phyloP scores from a whole-genome alignment of 2,329 filamentous ascomycete genomes.

The Ceratocystis cubensis region DNA sequence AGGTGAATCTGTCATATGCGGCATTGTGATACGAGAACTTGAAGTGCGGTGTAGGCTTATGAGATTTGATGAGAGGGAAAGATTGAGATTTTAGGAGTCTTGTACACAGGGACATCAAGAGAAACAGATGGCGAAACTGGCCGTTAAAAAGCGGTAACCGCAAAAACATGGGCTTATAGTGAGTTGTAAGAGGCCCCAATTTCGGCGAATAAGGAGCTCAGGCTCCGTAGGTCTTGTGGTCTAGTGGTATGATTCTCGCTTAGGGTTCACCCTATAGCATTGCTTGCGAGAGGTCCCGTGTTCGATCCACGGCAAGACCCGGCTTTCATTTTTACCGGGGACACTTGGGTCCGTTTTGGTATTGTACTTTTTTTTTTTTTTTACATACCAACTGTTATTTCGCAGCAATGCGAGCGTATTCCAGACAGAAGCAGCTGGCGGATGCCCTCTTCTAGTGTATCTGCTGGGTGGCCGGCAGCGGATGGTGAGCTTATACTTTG shows the following conservation, averaged over 20 bases:
- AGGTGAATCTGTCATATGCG: background rate
- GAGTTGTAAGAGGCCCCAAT: background rate
- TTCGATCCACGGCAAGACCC: conserved; percentile 23
- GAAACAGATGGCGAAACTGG: background rate
- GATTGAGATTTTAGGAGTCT: background rate
- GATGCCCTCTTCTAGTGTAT: background rate
- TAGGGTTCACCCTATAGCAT: conserved; percentile 38
- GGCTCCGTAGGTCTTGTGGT: conserved; percentile 36
- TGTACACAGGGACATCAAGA: background rate
- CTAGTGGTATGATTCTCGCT: conserved; percentile 62
- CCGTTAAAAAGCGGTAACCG: background rate
- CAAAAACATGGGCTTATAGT: background rate
- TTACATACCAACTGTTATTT: background rate
- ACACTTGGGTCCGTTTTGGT: background rate
- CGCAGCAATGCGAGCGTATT: background rate
- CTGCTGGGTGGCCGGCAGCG: too few species aligned
- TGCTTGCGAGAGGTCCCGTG: conserved; percentile 24
- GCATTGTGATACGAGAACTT: background rate
- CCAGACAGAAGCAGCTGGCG: background rate
- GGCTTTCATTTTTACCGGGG: too few species aligned
- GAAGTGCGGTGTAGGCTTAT: background rate
- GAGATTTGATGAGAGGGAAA: background rate
- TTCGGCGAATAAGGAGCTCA: background rate
- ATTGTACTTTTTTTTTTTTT: background rate
- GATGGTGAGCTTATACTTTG: too few species aligned